Conservation (phyloP, 345 rosid genomes). For the Eutrema japonicum region DNA sequence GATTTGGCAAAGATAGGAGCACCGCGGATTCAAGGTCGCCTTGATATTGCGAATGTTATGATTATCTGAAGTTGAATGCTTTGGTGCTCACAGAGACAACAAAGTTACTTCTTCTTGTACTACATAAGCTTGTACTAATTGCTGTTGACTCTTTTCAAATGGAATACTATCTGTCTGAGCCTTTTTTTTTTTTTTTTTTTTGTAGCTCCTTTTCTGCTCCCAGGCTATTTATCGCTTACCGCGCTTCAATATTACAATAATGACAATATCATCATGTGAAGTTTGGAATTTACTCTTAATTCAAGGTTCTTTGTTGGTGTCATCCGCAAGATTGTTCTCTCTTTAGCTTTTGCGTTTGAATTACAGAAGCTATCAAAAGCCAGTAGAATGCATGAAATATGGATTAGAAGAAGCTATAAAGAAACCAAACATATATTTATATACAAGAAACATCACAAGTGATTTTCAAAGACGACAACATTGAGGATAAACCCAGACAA, state of each 20-base stretch:
- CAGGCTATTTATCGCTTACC: background rate
- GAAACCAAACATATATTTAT: too few species aligned
- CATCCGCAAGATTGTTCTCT: constrained; percentile 3
- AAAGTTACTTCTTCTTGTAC: constrained; percentile 24
- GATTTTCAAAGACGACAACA: constrained; percentile 11
- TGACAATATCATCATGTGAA: constrained; percentile 11
- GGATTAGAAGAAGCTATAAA: too few species aligned
- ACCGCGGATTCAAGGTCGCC: constrained; percentile 65
- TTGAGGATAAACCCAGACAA: constrained; percentile 1
- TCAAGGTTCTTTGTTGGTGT: constrained; percentile 61
- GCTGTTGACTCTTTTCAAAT: constrained; percentile 15
- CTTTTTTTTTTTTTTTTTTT: background rate
- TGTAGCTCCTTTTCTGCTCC: background rate
- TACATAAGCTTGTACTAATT: constrained; percentile 19
- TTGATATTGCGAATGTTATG: constrained; percentile 61
- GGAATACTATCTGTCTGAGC: background rate
- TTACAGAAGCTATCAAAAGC: too few species aligned
- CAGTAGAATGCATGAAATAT: too few species aligned
- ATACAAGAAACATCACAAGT: constrained; percentile 7
- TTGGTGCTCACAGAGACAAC: constrained; percentile 29
- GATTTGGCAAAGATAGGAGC: constrained; percentile 83
- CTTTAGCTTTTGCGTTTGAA: background rate
- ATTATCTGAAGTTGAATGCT: constrained; percentile 20
- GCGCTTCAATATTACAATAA: background rate
- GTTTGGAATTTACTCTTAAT: constrained; percentile 42